Evolutionary conservation across 495 filamentous ascomycete genomes (phyloP).

Genomic region (Xylaria telfairii): DNA sequence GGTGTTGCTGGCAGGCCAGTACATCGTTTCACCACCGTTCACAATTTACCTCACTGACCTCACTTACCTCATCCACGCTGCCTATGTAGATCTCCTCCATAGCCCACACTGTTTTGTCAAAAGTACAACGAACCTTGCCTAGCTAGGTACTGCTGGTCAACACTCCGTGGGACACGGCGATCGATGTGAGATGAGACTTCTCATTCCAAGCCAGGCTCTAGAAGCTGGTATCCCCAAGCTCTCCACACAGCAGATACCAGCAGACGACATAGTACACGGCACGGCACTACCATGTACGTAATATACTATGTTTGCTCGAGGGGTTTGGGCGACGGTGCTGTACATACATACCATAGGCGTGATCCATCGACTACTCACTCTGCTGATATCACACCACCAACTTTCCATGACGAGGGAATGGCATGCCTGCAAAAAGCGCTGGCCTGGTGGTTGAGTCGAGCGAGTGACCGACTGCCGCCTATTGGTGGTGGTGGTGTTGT

Average conservation of each 20-base stretch:
- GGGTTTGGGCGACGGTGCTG: neutral
- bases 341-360: neutral
- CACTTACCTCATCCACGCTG: slow-evolving; percentile 6
- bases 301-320: neutral
- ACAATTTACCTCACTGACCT: slow-evolving; percentile 12
- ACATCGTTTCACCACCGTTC: neutral
- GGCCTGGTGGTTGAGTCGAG: neutral
- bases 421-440: slow-evolving; percentile 8
- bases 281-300: neutral
- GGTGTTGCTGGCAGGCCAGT: neutral
- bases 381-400: slow-evolving; percentile 18
- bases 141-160: neutral
- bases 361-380: slow-evolving; percentile 1
- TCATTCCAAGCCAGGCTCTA: neutral
- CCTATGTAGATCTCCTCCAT: slow-evolving; percentile 17
- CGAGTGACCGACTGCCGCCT: neutral
- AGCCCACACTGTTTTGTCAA: slow-evolving; percentile 21
- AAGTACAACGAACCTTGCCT: slow-evolving; percentile 21
- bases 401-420: neutral
- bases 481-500: no score
- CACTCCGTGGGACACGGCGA: neutral
- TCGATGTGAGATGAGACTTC: slow-evolving; percentile 6
- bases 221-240: neutral
- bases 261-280: neutral
- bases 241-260: neutral